These are phyloP conservation scores for Kwoniella dejecticola DNA, from an alignment of 768 basidiomycete genomes.

Conservation along the genomic window DNA sequence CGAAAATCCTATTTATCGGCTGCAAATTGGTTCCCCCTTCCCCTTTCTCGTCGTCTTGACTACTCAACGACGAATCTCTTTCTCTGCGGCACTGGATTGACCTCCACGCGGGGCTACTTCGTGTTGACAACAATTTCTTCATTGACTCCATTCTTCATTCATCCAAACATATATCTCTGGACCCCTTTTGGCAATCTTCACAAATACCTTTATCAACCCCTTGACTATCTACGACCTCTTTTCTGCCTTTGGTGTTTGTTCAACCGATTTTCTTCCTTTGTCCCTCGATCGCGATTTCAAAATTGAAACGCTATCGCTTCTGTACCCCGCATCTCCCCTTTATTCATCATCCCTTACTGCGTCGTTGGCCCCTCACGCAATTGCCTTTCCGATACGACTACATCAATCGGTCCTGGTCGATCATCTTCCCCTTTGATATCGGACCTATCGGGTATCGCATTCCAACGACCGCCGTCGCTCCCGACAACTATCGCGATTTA, in stretches of 20 bases:
- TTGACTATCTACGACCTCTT: too few species aligned
- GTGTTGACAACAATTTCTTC: neutral
- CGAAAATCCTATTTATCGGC: slow-evolving; percentile 5
- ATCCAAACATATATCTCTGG: neutral
- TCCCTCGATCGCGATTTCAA: too few species aligned
- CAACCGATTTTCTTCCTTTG: slow-evolving; percentile 1
- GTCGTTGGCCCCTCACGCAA: slow-evolving; percentile 4
- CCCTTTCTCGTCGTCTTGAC: slow-evolving; percentile 13
- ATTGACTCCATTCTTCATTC: slow-evolving; percentile 4
- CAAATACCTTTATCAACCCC: slow-evolving; percentile 1
- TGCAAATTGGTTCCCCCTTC: neutral
- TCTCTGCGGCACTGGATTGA: neutral
- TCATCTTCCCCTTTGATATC: neutral
- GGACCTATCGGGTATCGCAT: neutral
- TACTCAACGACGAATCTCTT: neutral
- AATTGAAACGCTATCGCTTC: neutral
- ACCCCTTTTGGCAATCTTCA: neutral
- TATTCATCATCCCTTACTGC: neutral
- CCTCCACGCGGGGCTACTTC: neutral
- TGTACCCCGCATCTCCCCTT: neutral
- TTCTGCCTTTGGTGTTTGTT: too few species aligned
- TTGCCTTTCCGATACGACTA: slow-evolving; percentile 15
- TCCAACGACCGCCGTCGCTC: neutral
- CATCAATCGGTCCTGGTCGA: neutral
- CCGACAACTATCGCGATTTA: neutral